Evolutionary conservation across 148 eudicot genomes (phyloP), one percentile per base, ranked within the genome.

Genomic region (Limonium bicolor): DNA sequence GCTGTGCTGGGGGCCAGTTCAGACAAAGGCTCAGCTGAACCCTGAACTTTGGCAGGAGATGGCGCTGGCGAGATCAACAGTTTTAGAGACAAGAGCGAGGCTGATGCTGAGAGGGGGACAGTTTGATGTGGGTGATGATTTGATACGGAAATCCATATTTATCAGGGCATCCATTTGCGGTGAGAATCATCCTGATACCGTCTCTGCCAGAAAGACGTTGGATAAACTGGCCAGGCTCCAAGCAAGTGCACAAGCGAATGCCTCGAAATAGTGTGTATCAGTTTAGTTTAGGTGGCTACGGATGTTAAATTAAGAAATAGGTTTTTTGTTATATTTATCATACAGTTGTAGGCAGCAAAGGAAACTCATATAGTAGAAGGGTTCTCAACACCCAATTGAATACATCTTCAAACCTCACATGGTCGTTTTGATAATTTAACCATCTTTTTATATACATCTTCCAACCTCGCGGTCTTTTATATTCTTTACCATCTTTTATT

Each of bases 81-180:
- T 92, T 47, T 60, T 85, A 11, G 99, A 92, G 61, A 77, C 94
- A 3, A 63, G 95, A 63, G 99, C 95, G n/a, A 85, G 85, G 70
- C 69, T 92, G 37, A 81, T 92, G 94, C 54, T 85, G 16, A 73
- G 90, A 76, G 99, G 99, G 7, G 86, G 94, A n/a, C 80, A 65
- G 56, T 92, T 76, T 39, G 99, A 86, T 46, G 62, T 81, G 7
- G 90, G 80, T 29, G 99, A 92, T 48, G 94, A 92, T 62, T 53
- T 92, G 31, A 77, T 85, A 53, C 61, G 99, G 56, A 92, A 92
- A 76, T 72, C 83, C 27, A 78, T 92, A 53, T 92, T 76, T 51
- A 77, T 85, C 37, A 74, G 99, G 59, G 76, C 78, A 47, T 81
- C 99, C 7, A 92, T 92, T 29, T 78, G 78, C 11, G 95, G 95